These are phyloP conservation scores for Claviceps digitariae DNA, from an alignment of 2,329 filamentous ascomycete genomes.

Conservation along the genomic window DNA sequence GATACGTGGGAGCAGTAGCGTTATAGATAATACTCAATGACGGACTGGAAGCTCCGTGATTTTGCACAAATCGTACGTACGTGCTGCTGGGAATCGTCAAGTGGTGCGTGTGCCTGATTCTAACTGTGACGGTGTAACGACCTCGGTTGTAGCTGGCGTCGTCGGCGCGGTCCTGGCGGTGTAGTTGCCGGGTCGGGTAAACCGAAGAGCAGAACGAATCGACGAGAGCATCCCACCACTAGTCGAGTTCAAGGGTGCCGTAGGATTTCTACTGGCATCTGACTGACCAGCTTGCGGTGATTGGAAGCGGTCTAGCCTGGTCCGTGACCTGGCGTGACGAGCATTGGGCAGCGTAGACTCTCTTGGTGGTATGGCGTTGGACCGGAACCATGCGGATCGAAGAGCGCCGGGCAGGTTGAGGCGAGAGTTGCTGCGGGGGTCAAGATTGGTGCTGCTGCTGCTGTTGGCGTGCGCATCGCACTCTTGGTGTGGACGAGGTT, in stretches of 20 bases:
- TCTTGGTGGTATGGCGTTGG: slow-evolving; percentile 3
- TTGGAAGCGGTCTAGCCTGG: background rate
- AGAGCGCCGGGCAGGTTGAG: slow-evolving; percentile 34
- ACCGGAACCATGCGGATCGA: slow-evolving; percentile 25
- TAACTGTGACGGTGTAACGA: slow-evolving; percentile 31
- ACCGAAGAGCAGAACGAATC: slow-evolving; percentile 19
- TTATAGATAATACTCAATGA: background rate
- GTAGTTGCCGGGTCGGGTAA: slow-evolving; percentile 16
- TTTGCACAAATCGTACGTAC: background rate
- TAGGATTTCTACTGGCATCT: slow-evolving; percentile 6
- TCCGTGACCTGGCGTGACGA: slow-evolving; percentile 1
- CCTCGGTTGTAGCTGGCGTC: slow-evolving; percentile 9
- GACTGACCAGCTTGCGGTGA: slow-evolving; percentile 1
- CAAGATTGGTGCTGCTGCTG: slow-evolving; percentile 11
- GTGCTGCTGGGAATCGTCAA: background rate
- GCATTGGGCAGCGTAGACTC: background rate
- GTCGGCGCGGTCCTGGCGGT: background rate
- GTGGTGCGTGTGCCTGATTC: slow-evolving; percentile 27
- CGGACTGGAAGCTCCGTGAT: no score
- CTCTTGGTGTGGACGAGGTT: slow-evolving; percentile 52
- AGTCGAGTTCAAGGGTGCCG: background rate
- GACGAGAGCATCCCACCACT: slow-evolving; percentile 17
- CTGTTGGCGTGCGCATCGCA: slow-evolving; percentile 9
- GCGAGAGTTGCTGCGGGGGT: slow-evolving; percentile 27
- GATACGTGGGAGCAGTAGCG: background rate